A percentile compares a stretch with the other conserved stretches of the same genome.
Conservation (phyloP, 768 basidiomycete species). For the Suillus subaureus region DNA sequence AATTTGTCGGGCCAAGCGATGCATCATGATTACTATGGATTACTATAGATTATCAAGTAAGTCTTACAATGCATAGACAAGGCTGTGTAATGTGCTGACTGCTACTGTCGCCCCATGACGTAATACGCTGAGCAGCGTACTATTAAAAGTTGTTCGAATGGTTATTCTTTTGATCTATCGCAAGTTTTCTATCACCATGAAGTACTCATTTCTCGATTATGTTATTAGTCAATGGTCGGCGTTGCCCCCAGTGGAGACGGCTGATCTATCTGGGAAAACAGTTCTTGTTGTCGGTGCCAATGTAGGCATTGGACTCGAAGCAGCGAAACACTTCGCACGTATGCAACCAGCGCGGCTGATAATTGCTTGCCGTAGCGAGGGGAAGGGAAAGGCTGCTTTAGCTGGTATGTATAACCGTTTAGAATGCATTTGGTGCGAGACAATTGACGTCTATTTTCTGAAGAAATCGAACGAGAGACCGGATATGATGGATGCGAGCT, state of each 20-base stretch:
- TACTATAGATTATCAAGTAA: background rate
- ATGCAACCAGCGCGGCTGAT: slow-evolving; percentile 34
- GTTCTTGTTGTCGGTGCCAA: slow-evolving; percentile 37
- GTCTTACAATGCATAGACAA: background rate
- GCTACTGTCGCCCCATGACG: background rate
- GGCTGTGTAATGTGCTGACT: background rate
- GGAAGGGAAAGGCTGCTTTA: slow-evolving; percentile 24
- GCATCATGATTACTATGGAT: background rate
- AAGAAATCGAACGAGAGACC: slow-evolving; percentile 27
- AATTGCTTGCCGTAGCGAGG: slow-evolving; percentile 30
- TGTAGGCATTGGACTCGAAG: slow-evolving; percentile 35
- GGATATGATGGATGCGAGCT: slow-evolving; percentile 38
- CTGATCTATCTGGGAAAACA: slow-evolving; percentile 31
- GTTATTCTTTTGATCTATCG: background rate
- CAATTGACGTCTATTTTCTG: background rate
- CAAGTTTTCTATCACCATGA: slow-evolving; percentile 10
- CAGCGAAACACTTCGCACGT: slow-evolving; percentile 30
- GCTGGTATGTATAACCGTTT: slow-evolving; percentile 17
- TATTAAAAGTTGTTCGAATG: background rate
- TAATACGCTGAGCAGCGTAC: background rate
- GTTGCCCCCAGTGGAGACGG: slow-evolving; percentile 18
- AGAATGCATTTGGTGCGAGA: background rate
- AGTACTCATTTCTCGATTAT: slow-evolving; percentile 10
- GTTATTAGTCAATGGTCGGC: slow-evolving; percentile 21
- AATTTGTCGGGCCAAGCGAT: too few species aligned